A percentile compares a stretch with the other conserved stretches of the same genome.
phyloP scores from a whole-genome alignment of 1,284 basidiomycete species.

The Ceratorhiza oryzae-sativae region DNA sequence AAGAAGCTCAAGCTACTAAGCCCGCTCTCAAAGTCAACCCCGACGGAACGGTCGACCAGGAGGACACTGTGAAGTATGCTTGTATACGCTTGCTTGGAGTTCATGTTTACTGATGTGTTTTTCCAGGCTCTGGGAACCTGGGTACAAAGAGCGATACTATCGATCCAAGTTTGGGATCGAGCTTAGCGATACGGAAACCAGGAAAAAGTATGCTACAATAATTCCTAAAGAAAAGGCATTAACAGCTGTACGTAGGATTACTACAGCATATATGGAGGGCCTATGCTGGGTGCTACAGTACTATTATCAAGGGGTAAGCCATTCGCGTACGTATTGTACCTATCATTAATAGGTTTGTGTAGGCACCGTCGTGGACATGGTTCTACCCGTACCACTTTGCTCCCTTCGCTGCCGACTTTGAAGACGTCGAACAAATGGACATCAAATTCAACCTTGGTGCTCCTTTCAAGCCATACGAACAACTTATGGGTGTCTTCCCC shows the following conservation, averaged over 20 bases:
- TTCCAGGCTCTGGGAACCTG: conserved; percentile 87
- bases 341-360: conserved; percentile 19
- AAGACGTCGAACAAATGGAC: conserved; percentile 78
- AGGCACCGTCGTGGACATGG: conserved; percentile 99
- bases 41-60: conserved; percentile 90
- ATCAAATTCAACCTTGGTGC: conserved; percentile 80
- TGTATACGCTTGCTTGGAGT: conserved; percentile 18
- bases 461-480: conserved; percentile 97
- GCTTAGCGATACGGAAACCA: conserved; percentile 73
- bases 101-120: conserved; percentile 26
- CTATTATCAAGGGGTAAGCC: conserved; percentile 94
- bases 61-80: conserved; percentile 89
- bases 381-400: conserved; percentile 99
- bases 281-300: conserved; percentile 96
- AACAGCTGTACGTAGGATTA: conserved; percentile 62
- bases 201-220: conserved; percentile 61
- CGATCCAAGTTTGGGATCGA: conserved; percentile 90
- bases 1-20: conserved; percentile 46
- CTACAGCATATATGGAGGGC: conserved; percentile 89
- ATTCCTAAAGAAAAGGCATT: not conserved
- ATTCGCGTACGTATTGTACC: conserved; percentile 15
- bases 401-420: conserved; percentile 96
- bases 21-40: conserved; percentile 77
- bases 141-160: conserved; percentile 96
- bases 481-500: conserved; percentile 98